phyloP scores from a whole-genome alignment of 306 rosid genomes.

The Potentilla sterilis region DNA sequence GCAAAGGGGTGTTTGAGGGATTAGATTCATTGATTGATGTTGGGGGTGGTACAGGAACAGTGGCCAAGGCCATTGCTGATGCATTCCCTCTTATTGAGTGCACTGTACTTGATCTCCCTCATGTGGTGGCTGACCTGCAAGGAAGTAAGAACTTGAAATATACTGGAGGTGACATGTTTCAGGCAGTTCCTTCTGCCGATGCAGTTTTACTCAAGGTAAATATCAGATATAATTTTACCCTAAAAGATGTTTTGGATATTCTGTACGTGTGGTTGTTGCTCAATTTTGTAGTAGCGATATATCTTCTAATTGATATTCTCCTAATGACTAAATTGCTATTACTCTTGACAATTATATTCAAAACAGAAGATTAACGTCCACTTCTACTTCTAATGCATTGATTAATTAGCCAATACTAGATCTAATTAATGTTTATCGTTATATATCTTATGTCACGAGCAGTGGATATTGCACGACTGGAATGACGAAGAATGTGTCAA shows the following conservation, averaged over 20 bases:
- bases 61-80: slow-evolving; percentile 41
- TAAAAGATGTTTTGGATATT: neutral
- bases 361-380: neutral
- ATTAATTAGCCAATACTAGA: neutral
- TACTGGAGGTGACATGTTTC: slow-evolving; percentile 49
- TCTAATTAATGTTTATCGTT: neutral
- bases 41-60: slow-evolving; percentile 37
- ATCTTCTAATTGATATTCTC: neutral
- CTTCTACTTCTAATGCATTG: too few relatives aligned
- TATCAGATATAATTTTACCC: neutral
- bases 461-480: slow-evolving; percentile 55
- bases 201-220: slow-evolving; percentile 45
- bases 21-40: neutral
- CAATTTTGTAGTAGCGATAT: too few relatives aligned
- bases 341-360: neutral
- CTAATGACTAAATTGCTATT: neutral
- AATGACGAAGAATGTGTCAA: slow-evolving; percentile 39
- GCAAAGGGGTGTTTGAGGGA: slow-evolving; percentile 2
- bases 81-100: slow-evolving; percentile 11
- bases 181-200: slow-evolving; percentile 40
- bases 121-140: slow-evolving; percentile 37
- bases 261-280: too few relatives aligned
- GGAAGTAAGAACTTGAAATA: slow-evolving; percentile 30
- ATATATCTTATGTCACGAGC: neutral
- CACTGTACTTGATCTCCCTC: slow-evolving; percentile 50